These are phyloP conservation scores for Phytophthora agathidicida DNA, from an alignment of 352 stramenopile species.

Conservation along the genomic window DNA sequence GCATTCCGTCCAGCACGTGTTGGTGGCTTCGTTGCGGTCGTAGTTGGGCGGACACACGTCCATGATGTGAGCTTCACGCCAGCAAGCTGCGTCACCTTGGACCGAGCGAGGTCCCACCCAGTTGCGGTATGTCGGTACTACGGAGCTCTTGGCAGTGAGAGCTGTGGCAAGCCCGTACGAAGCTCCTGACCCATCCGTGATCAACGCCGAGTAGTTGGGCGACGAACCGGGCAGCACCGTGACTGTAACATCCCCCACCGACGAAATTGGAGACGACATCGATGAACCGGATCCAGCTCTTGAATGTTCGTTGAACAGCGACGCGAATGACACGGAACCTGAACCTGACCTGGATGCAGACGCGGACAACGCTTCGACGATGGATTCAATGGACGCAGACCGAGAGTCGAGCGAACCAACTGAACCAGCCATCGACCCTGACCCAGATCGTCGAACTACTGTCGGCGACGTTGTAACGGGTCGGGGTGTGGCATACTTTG, in stretches of 20 bases:
- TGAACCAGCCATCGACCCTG: slow-evolving; percentile 6
- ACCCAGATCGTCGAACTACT: slow-evolving; percentile 1
- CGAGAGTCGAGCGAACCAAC: not conserved
- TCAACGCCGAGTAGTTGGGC: slow-evolving; percentile 18
- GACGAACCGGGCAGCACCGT: slow-evolving; percentile 16
- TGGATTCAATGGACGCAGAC: not conserved
- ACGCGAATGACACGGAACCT: slow-evolving; percentile 10
- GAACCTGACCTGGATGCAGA: slow-evolving; percentile 3
- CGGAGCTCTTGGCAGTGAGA: slow-evolving; percentile 26
- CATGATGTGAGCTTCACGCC: slow-evolving; percentile 35
- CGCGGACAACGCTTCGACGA: slow-evolving; percentile 5
- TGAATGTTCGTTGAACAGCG: slow-evolving; percentile 9
- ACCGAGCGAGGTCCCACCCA: slow-evolving; percentile 38
- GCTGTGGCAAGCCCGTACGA: slow-evolving; percentile 23
- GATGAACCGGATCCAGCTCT: not conserved
- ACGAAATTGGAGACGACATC: not conserved
- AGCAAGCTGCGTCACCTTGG: slow-evolving; percentile 15
- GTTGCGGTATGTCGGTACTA: slow-evolving; percentile 27
- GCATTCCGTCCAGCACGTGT: slow-evolving; percentile 61
- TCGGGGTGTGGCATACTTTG: slow-evolving; percentile 6
- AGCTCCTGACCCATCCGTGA: slow-evolving; percentile 19
- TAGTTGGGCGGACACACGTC: slow-evolving; percentile 41
- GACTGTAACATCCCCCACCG: slow-evolving; percentile 6
- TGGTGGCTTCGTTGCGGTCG: slow-evolving; percentile 39
- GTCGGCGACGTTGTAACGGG: not conserved